Conservation (phyloP, 768 basidiomycete genomes). For the Melanogaster broomeanus region DNA sequence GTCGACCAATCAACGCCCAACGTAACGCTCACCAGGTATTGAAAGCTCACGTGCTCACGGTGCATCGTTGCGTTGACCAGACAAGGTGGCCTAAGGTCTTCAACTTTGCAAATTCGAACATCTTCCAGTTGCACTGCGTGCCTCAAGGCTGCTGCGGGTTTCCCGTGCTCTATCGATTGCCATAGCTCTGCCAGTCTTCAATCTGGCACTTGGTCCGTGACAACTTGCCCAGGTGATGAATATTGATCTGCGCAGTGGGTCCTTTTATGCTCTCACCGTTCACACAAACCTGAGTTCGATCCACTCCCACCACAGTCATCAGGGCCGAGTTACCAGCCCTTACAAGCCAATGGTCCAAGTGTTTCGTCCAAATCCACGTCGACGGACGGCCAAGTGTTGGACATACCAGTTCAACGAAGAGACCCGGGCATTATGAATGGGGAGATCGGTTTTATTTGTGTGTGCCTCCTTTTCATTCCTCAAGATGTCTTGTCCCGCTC, state of each 20-base stretch:
- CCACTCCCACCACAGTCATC: conserved; percentile 13
- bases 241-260: conserved; percentile 4
- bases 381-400: conserved; percentile 13
- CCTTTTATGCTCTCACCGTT: no score
- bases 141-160: neutral
- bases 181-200: neutral
- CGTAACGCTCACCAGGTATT: no score
- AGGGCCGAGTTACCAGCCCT: conserved; percentile 22
- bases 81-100: no score
- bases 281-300: neutral
- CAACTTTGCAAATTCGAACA: no score
- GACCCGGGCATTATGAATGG: conserved; percentile 20
- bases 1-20: no score
- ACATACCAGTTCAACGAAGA: conserved; percentile 18
- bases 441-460: conserved; percentile 23
- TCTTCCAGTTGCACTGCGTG: neutral
- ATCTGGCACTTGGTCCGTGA: neutral
- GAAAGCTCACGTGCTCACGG: no score
- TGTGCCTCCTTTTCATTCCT: neutral
- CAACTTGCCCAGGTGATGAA: neutral
- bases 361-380: conserved; percentile 21
- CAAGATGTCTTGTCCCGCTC: neutral
- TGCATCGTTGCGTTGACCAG: no score
- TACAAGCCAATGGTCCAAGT: conserved; percentile 24
- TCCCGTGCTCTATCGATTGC: neutral